Percentiles rank a stretch among this genome's conserved stretches.
Conservation (phyloP, 331 rosid genomes). For the Acacia pycnantha region DNA sequence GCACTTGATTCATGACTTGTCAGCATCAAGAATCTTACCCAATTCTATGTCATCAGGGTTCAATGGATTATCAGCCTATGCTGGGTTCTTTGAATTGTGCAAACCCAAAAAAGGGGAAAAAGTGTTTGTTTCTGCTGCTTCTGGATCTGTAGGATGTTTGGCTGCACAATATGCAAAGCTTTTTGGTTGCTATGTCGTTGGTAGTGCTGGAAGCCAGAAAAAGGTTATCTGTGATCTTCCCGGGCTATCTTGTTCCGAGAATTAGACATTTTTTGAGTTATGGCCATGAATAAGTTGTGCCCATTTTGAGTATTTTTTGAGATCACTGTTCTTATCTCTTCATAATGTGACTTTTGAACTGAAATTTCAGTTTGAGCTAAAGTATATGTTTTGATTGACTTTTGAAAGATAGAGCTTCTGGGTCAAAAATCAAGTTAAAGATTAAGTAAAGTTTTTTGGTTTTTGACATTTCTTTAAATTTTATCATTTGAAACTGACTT, state of each 20-base stretch:
- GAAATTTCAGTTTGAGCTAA: too few species aligned
- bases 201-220: slow-evolving; percentile 49
- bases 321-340: too few species aligned
- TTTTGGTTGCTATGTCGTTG: slow-evolving; percentile 64
- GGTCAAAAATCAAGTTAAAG: too few species aligned
- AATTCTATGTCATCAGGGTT: slow-evolving; percentile 26
- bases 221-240: slow-evolving; percentile 34
- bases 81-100: slow-evolving; percentile 47
- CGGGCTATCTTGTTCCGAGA: neutral
- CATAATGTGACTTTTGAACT: too few species aligned
- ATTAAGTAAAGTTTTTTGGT: too few species aligned
- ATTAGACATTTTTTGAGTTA: neutral
- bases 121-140: slow-evolving; percentile 61
- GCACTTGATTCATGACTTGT: neutral
- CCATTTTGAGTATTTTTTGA: too few species aligned
- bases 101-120: slow-evolving; percentile 53
- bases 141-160: slow-evolving; percentile 55
- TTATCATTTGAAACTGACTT: too few species aligned
- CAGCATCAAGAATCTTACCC: neutral
- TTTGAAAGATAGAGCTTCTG: too few species aligned
- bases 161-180: slow-evolving; percentile 58
- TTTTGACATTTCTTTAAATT: too few species aligned
- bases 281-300: neutral
- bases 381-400: too few species aligned
- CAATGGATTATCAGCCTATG: slow-evolving; percentile 60